A percentile compares a stretch with the other conserved stretches of the same genome.
Conservation (phyloP, 2,329 filamentous ascomycete species). For the Fusarium secorum region DNA sequence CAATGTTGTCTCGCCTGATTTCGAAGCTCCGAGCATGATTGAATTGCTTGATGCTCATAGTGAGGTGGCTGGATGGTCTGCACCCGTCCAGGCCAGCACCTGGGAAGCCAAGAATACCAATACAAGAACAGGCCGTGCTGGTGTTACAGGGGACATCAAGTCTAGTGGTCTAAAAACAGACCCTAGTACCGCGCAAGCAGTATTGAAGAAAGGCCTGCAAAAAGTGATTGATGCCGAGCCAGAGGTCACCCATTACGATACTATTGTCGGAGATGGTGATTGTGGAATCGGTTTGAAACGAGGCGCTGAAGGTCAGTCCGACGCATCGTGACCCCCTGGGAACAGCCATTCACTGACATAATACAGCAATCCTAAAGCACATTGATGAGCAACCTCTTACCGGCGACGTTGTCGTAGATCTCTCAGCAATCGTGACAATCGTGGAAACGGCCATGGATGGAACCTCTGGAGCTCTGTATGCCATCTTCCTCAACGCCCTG, state of each 20-base stretch:
- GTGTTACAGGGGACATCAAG: conserved; percentile 46
- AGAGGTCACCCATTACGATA: conserved; percentile 77
- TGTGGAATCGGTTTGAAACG: conserved; percentile 87
- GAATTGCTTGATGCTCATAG: conserved; percentile 74
- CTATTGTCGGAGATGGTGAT: conserved; percentile 88
- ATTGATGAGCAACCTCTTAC: conserved; percentile 54
- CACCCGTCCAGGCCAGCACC: conserved; percentile 67
- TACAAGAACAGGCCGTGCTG: conserved; percentile 52
- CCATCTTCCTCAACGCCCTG: conserved; percentile 90
- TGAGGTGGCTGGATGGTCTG: conserved; percentile 75
- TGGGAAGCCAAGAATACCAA: conserved; percentile 67
- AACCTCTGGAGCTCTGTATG: conserved; percentile 68
- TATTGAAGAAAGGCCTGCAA: conserved; percentile 65
- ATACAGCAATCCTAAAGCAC: conserved; percentile 60
- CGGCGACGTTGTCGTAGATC: conserved; percentile 62
- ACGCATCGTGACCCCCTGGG: no score
- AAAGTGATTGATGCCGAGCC: conserved; percentile 72
- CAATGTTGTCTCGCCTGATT: conserved; percentile 67
- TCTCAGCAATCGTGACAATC: conserved; percentile 61
- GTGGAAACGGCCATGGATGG: conserved; percentile 68
- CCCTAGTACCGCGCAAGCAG: conserved; percentile 55
- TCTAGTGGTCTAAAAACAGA: conserved; percentile 63
- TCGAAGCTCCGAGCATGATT: conserved; percentile 68
- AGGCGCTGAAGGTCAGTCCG: conserved; percentile 75
- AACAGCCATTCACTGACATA: conserved; percentile 28